These are phyloP conservation scores for Bruguiera parviflora DNA, from an alignment of 345 rosid species.

Conservation along the genomic window DNA sequence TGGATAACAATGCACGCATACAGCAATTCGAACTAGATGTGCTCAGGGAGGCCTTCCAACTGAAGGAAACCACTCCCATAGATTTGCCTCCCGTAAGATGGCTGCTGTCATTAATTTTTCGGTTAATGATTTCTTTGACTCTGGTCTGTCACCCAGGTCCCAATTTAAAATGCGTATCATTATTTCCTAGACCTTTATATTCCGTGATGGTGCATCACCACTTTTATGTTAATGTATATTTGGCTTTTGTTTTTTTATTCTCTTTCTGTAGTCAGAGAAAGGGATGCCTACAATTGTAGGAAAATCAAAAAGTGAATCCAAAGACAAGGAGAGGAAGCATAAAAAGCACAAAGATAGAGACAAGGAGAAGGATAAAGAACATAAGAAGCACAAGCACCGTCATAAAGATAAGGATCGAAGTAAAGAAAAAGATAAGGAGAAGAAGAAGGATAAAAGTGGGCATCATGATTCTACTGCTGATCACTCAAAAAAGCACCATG, in stretches of 20 bases:
- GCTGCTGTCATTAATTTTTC: neutral
- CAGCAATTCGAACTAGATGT: constrained; percentile 69
- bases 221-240: neutral
- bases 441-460: constrained; percentile 62
- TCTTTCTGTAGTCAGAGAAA: constrained; percentile 49
- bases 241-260: neutral
- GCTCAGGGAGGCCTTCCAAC: constrained; percentile 71
- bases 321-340: constrained; percentile 77
- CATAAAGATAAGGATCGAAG: constrained; percentile 63
- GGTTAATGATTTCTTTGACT: neutral
- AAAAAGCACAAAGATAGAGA: constrained; percentile 76
- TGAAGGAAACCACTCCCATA: constrained; percentile 59
- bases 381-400: constrained; percentile 75
- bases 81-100: constrained; percentile 63
- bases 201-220: neutral
- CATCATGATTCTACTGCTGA: constrained; percentile 65
- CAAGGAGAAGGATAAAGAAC: constrained; percentile 71
- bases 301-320: constrained; percentile 58
- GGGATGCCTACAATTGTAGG: constrained; percentile 65
- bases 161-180: neutral
- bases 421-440: constrained; percentile 69
- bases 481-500: constrained; percentile 70
- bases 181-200: neutral
- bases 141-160: neutral
- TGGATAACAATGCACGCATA: constrained; percentile 46